Base-by-base conservation (phyloP, 2,329 filamentous ascomycete genomes). In the Penicillium brevicompactum region DNA sequence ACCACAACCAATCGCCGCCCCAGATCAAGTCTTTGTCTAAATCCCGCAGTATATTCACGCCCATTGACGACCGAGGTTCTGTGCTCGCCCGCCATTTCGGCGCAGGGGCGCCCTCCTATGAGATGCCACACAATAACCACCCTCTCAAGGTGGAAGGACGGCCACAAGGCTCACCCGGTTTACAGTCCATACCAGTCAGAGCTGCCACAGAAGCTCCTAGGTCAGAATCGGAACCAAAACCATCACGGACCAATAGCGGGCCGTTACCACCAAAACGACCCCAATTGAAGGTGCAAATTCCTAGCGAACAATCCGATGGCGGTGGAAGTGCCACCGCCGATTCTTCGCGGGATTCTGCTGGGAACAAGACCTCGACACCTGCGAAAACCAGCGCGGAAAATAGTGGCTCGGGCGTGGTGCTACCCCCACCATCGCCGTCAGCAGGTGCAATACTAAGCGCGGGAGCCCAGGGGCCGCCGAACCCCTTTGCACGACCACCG, bases 41-140 rank as follows among this genome's bases (percentile, higher is more conserved):
- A 71, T 88, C 88, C 21, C 88, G 92, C 70, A 97, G 92, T 72
- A 97, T 99, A 56, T 97, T 97, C 70, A 99, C 94, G 0, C 94
- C 94, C 0, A 96, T 99, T 59, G 94, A 97, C 67, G 92, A 96
- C 70, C 92, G 89, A 65, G 85, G 90, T 46, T 97, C 92, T 1
- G 88, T 97, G 55, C 77, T 97, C 42, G 91, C 91, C 11, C 90
- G 93, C 61, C 92, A 96, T 71, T 87, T 90, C 59, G 87, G 85
- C 14, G 84, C 89, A 62, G 81, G 85, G 9, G 80, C 83, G 2
- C 85, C 86, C 46, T 73, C 80, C 46, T 79, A 79, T 60, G 74
- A 82, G 46, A 69, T 74, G 21, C 71, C 75, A 21, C 77, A 76
- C 55, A 71, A 68, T 44, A 80, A 83, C 43, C 67, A 72, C n/a